A percentile compares a stretch with the other conserved stretches of the same genome.
These are phyloP conservation scores for Crithidia fasciculata DNA, from an alignment of 208 protist species.

Conservation along the genomic window DNA sequence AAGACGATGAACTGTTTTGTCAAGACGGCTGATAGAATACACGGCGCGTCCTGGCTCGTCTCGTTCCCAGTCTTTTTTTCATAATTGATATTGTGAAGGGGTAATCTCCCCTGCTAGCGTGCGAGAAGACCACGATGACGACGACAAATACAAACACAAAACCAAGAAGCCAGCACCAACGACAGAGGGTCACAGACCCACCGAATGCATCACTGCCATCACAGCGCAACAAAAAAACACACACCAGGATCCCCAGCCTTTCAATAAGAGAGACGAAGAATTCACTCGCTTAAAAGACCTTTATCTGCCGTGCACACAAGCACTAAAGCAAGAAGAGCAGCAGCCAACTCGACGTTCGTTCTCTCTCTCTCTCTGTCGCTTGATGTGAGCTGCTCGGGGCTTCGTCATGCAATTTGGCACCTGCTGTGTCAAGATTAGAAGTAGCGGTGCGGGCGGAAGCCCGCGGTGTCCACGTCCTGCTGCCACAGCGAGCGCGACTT, in stretches of 20 bases:
- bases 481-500: slow-evolving; percentile 89
- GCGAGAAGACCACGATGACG: background rate
- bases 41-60: no score
- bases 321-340: background rate
- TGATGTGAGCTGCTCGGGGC: background rate
- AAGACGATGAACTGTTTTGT: no score
- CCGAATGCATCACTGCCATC: background rate
- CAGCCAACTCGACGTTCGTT: background rate
- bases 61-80: no score
- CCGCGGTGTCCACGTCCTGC: slow-evolving; percentile 81
- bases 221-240: slow-evolving; percentile 4
- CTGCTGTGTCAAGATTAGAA: slow-evolving; percentile 46
- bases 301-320: no score
- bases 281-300: background rate
- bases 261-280: background rate
- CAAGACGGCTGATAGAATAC: no score
- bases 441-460: slow-evolving; percentile 85
- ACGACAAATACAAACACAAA: background rate
- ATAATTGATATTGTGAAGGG: no score
- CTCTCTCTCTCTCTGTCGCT: slow-evolving; percentile 1
- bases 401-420: background rate
- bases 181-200: slow-evolving; percentile 9
- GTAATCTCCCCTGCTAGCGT: no score
- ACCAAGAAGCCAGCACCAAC: slow-evolving; percentile 13
- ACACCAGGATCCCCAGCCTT: background rate